phyloP scores from a whole-genome alignment of 192 early-diverging fungal genomes.

The Backusella macrospora region DNA sequence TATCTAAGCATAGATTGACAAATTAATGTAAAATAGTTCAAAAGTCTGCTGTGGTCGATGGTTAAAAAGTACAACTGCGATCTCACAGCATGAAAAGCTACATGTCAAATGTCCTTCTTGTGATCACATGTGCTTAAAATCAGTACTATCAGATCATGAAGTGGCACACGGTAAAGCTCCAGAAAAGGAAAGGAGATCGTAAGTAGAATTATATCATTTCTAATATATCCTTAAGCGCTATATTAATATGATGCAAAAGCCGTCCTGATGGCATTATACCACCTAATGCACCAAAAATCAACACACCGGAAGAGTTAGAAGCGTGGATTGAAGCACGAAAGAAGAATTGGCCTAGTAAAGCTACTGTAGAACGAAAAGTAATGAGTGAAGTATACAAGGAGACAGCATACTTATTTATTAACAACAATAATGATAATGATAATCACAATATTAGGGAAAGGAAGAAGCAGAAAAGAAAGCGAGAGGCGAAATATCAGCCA shows the following conservation, averaged over 20 bases:
- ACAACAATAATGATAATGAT: background rate
- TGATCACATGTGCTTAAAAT: constrained; percentile 18
- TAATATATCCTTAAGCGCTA: no score
- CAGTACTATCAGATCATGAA: constrained; percentile 13
- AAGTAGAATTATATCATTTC: background rate
- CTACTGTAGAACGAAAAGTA: constrained; percentile 68
- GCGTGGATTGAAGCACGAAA: constrained; percentile 86
- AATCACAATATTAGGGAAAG: background rate
- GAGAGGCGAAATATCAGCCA: constrained; percentile 12
- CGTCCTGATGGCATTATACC: constrained; percentile 37
- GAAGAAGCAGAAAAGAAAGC: background rate
- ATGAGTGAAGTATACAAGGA: background rate
- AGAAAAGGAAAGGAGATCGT: constrained; percentile 15
- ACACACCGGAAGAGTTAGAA: constrained; percentile 73
- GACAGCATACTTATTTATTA: background rate
- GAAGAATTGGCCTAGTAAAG: constrained; percentile 75
- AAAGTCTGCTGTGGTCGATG: constrained; percentile 18
- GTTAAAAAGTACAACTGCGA: constrained; percentile 21
- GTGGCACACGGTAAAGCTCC: constrained; percentile 7
- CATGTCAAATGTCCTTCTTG: constrained; percentile 34
- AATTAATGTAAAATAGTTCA: background rate
- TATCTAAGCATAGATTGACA: background rate
- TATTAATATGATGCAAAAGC: background rate
- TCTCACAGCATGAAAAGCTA: constrained; percentile 25
- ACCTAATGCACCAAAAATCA: constrained; percentile 43